Evolutionary conservation across 257 asterid species (phyloP), one percentile per base, ranked within the genome.

Genomic region (Thymus mandschuricus): DNA sequence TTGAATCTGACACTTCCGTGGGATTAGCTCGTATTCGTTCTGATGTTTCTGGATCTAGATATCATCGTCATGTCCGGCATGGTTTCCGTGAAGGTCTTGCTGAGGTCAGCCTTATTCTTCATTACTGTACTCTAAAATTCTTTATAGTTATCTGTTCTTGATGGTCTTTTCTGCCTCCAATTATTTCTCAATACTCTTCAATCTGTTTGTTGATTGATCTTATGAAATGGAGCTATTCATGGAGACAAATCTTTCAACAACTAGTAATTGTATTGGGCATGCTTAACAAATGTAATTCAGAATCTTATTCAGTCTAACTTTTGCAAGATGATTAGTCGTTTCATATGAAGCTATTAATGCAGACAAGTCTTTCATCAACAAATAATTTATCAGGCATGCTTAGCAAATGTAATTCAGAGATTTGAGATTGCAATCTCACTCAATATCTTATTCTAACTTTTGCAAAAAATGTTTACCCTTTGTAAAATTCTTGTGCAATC

Each of bases 61-160:
- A 80, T 76, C 72, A 61, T 78, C 86, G 81, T n/a, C 84, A 80
- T 61, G 66, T 60, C 51, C 73, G 86, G 60, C 81, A 78, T 73
- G 82, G 78, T 78, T 76, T 78, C 62, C 83, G 80, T n/a, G 86
- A 80, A 57, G 89, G 87, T 58, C 82, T 85, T 73, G 85, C 83
- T 56, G 87, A 82, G 90, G 90, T 85, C 60, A 64, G 82, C 60
- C 34, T 45, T 21, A 64, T 56, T 43, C 55, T 51, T 12, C 55
- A 10, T 58, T 12, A 60, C 34, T 56, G 49, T 73, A 11, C 13
- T 21, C 33, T 2, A 12, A 21, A 15, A 38, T 64, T 55, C 58
- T 45, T 52, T 55, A 12, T 68, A 11, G 8, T 31, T 55, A 49
- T 27, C 9, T 46, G 69, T 52, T 46, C 43, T 49, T 43, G 10